phyloP scores from a whole-genome alignment of 768 basidiomycete genomes.

The Termitomyces sp. region DNA sequence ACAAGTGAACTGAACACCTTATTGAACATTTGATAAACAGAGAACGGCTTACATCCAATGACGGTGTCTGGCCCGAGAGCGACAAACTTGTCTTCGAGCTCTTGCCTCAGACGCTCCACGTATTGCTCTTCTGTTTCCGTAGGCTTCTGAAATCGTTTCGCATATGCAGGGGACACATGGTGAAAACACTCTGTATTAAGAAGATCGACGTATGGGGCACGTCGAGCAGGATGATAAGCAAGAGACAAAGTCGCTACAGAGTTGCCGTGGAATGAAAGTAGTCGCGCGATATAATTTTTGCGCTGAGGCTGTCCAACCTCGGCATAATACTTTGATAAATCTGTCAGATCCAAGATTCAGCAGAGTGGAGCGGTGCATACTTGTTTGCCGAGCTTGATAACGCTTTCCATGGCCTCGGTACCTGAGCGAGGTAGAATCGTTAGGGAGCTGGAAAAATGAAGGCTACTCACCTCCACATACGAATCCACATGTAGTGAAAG shows the following conservation, averaged over 20 bases:
- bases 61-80: constrained; percentile 80
- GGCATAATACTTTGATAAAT: constrained; percentile 49
- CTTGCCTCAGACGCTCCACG: constrained; percentile 67
- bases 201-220: constrained; percentile 61
- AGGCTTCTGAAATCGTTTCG: constrained; percentile 64
- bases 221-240: constrained; percentile 59
- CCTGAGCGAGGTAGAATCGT: constrained; percentile 34
- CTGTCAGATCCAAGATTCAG: neutral
- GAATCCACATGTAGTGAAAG: constrained; percentile 68
- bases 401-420: constrained; percentile 85
- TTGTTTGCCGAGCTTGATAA: constrained; percentile 78
- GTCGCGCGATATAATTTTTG: constrained; percentile 71
- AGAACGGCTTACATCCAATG: constrained; percentile 57
- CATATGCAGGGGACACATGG: constrained; percentile 85
- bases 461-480: constrained; percentile 59
- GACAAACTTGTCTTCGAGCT: constrained; percentile 81
- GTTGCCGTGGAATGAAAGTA: constrained; percentile 84
- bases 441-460: neutral
- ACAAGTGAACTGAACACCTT: neutral
- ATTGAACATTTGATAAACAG: neutral
- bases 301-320: constrained; percentile 68
- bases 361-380: constrained; percentile 26
- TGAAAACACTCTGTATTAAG: constrained; percentile 65
- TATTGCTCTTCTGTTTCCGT: constrained; percentile 78
- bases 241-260: constrained; percentile 67